Conservation (phyloP, 441 rosid species). For the Adansonia rubrostipa region DNA sequence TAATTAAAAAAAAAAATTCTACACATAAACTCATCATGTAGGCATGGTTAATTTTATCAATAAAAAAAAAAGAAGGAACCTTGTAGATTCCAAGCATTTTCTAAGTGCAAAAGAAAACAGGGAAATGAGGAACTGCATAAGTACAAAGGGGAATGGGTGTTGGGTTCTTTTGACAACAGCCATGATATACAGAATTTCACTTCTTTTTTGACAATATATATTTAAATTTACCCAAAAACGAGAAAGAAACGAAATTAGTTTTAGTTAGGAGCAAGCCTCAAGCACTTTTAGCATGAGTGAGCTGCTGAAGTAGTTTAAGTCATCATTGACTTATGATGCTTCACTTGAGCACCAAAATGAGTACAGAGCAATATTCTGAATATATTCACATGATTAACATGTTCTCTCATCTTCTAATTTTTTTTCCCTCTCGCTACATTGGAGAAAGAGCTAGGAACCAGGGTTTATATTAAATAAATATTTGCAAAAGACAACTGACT, state of each 20-base stretch:
- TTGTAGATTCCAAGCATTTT: conserved; percentile 3
- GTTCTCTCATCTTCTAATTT: not conserved
- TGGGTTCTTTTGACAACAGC: not conserved
- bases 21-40: not conserved
- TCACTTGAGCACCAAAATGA: not conserved
- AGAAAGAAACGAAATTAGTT: not conserved
- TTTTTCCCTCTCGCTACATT: not conserved
- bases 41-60: not conserved
- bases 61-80: not conserved
- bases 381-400: not conserved
- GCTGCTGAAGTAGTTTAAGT: not conserved
- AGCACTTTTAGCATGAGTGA: not conserved
- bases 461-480: not conserved
- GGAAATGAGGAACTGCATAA: not conserved
- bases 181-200: not conserved
- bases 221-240: not conserved
- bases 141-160: not conserved
- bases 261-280: not conserved
- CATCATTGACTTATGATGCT: conserved; percentile 4
- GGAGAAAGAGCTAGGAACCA: not conserved
- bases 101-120: not conserved
- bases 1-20: not conserved
- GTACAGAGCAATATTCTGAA: conserved; percentile 8
- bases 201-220: not conserved
- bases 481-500: not conserved